Percentiles rank a stretch among this genome's conserved stretches.
phyloP scores from a whole-genome alignment of 768 basidiomycete species.

The Lactifluus pinguis region DNA sequence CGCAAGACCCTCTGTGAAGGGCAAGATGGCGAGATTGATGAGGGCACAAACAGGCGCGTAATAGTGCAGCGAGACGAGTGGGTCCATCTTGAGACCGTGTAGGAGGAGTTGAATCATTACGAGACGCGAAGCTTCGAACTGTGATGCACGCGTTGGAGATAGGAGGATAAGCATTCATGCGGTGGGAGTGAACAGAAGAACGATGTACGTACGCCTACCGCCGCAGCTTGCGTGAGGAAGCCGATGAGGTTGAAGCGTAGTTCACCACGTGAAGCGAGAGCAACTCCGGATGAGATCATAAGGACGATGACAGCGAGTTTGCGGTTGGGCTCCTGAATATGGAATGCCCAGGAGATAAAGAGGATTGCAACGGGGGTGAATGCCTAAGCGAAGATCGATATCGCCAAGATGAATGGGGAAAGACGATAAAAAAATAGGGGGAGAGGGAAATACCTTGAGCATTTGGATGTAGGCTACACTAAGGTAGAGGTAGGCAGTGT shows the following conservation, averaged over 20 bases:
- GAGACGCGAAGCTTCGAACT: slow-evolving; percentile 91
- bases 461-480: slow-evolving; percentile 95
- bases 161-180: not conserved
- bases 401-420: not conserved
- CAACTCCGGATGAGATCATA: slow-evolving; percentile 88
- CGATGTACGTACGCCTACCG: slow-evolving; percentile 60
- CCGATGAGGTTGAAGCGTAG: slow-evolving; percentile 77
- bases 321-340: slow-evolving; percentile 79
- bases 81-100: slow-evolving; percentile 96
- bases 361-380: slow-evolving; percentile 87
- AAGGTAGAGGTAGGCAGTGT: slow-evolving; percentile 87
- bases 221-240: slow-evolving; percentile 80
- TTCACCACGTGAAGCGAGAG: slow-evolving; percentile 85
- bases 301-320: slow-evolving; percentile 75
- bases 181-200: not conserved
- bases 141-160: not conserved
- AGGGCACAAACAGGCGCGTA: slow-evolving; percentile 91
- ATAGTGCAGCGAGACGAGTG: slow-evolving; percentile 90
- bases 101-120: slow-evolving; percentile 95
- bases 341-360: slow-evolving; percentile 86
- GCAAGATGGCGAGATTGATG: slow-evolving; percentile 79
- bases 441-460: slow-evolving; percentile 57
- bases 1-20: slow-evolving; percentile 85
- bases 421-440: not conserved
- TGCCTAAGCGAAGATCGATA: slow-evolving; percentile 42